These are phyloP conservation scores for Conidiobolus incongruus DNA, from an alignment of 371 early-diverging fungal species.

Conservation along the genomic window DNA sequence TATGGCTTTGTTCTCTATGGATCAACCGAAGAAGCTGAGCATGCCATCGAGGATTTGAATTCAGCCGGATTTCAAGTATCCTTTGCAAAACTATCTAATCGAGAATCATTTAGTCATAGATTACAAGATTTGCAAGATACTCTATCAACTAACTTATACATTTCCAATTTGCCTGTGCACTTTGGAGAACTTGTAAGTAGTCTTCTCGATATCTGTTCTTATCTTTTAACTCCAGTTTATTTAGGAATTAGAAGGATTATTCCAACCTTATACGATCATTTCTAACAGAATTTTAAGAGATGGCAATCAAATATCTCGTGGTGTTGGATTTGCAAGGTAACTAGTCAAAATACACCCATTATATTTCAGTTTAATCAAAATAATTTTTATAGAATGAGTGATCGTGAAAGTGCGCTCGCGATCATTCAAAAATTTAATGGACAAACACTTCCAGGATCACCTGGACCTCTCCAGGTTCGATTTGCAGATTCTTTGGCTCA, in stretches of 20 bases:
- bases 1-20: constrained; percentile 84
- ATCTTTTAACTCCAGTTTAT: not conserved
- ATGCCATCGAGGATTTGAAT: constrained; percentile 45
- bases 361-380: not conserved
- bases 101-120: constrained; percentile 57
- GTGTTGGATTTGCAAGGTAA: constrained; percentile 63
- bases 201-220: not conserved
- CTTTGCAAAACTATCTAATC: constrained; percentile 25
- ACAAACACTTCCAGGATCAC: constrained; percentile 26
- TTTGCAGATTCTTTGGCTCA: constrained; percentile 76
- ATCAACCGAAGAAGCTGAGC: constrained; percentile 31
- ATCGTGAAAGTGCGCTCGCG: constrained; percentile 32
- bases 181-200: constrained; percentile 36
- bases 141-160: constrained; percentile 56
- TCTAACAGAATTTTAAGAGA: constrained; percentile 53
- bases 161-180: constrained; percentile 56
- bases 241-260: constrained; percentile 33
- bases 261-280: constrained; percentile 33
- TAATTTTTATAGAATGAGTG: constrained; percentile 23
- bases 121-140: constrained; percentile 52
- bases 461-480: constrained; percentile 47
- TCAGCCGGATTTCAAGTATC: constrained; percentile 41
- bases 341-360: not conserved
- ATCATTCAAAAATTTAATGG: constrained; percentile 49
- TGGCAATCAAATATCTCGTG: constrained; percentile 27